Conservation (phyloP, 2,329 filamentous ascomycete species). For the Colletotrichum cuscutae region DNA sequence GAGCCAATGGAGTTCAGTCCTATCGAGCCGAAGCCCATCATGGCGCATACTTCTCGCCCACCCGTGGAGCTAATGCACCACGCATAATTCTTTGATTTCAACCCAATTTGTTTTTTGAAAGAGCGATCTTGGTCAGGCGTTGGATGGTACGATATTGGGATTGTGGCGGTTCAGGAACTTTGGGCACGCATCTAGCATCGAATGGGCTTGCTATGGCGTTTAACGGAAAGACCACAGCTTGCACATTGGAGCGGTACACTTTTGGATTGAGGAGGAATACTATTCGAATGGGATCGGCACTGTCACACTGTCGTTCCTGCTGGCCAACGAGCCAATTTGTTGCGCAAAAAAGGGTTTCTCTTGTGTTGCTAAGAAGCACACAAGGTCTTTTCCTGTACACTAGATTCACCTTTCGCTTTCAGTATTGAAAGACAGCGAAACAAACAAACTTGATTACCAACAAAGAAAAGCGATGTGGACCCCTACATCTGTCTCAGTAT, state of each 20-base stretch:
- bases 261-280: background rate
- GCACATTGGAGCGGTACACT: background rate
- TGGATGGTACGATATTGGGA: conserved; percentile 9
- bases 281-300: background rate
- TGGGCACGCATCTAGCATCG: conserved; percentile 24
- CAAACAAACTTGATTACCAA: conserved; percentile 13
- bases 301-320: conserved; percentile 17
- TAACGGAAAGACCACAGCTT: conserved; percentile 14
- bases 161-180: background rate
- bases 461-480: background rate
- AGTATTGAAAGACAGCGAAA: conserved; percentile 16
- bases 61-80: conserved; percentile 71
- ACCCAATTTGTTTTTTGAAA: background rate
- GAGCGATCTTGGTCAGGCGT: conserved; percentile 28
- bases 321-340: conserved; percentile 7
- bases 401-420: conserved; percentile 25
- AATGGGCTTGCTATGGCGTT: conserved; percentile 29
- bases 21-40: conserved; percentile 58
- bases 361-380: conserved; percentile 4
- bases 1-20: conserved; percentile 58
- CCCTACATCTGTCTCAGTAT: background rate
- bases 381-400: conserved; percentile 14
- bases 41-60: conserved; percentile 70
- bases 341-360: conserved; percentile 15
- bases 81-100: conserved; percentile 32